Base-by-base conservation (phyloP, 495 filamentous ascomycete species). In the Neurospora tetraspora region DNA sequence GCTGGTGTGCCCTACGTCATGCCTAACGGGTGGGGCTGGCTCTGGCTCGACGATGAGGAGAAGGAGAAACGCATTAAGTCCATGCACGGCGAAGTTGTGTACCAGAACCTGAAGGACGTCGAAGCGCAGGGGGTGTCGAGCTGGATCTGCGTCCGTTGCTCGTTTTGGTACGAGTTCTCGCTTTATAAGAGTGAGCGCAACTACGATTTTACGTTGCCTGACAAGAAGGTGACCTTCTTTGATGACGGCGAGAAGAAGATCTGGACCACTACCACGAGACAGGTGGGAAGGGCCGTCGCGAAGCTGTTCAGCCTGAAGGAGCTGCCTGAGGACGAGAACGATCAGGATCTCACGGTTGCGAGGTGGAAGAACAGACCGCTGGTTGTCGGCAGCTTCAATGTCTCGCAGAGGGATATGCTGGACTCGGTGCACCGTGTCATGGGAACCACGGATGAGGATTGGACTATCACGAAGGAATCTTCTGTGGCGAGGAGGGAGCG, bases 1-100 rank as follows among this genome's bases (percentile, higher is more conserved):
- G 90, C 91, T 2, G 86, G 85, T 5, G 87, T 93, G 0, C 79
- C 77, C 0, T 91, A 87, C 80, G 77, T 93, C 69, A 76, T 92
- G 39, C 90, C 91, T 20, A 91, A 91, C 78, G 83, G 83, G 65
- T 91, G 79, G 73, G 85, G 85, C 31, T 68, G 70, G 27, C 40
- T 45, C 47, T 59, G 47, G 47, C 23, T 59, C 47, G 23, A 16
- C 20, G 11, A 59, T 23, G 47, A 59, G 23, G 23, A 59, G 27
- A 69, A 59, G 47, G 23, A 59, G 27, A 69, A 14, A 27, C 37
- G 18, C 40, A n/a, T 73, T 59, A 73, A 82, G 27, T 85, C 88
- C 69, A 76, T 80, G 0, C 73, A 78, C 14, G 72, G 71, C 31
- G 9, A 68, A 12, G 69, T 27, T 3, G 37, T 36, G 34, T 23